Percentiles rank a stretch among this genome's conserved stretches.
Conservation (phyloP, 2,329 filamentous ascomycete genomes). For the Ilyonectria mors-panacis region DNA sequence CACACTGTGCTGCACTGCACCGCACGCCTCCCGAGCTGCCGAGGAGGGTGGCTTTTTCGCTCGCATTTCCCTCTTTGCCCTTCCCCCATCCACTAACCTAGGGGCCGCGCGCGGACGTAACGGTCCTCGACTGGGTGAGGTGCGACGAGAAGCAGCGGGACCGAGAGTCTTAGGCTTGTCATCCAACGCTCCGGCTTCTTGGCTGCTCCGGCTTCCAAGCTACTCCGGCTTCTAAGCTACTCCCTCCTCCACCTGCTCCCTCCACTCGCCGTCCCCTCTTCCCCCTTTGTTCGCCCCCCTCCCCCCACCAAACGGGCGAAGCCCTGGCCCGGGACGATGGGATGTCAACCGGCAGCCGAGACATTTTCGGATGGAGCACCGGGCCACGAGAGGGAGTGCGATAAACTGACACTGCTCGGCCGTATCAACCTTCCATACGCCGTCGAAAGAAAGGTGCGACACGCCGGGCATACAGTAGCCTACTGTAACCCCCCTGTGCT, state of each 20-base stretch:
- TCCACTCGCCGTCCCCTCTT: not conserved
- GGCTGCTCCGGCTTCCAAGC: not conserved
- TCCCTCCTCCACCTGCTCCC: not conserved
- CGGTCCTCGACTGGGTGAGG: not conserved
- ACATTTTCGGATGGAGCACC: constrained; percentile 19
- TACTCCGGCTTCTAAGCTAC: not conserved
- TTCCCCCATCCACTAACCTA: not conserved
- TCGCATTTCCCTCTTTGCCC: not conserved
- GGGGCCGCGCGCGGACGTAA: not conserved
- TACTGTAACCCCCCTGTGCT: not conserved
- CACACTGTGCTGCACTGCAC: not conserved
- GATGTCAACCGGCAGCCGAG: constrained; percentile 30
- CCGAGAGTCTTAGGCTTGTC: not conserved
- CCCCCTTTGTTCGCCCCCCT: constrained; percentile 3
- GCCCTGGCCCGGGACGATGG: constrained; percentile 6
- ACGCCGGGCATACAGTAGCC: constrained; percentile 14
- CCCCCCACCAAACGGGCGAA: constrained; percentile 8
- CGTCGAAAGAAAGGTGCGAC: constrained; percentile 16
- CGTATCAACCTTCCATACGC: not conserved
- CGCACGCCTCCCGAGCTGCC: not conserved
- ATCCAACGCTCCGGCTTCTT: not conserved
- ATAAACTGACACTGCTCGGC: constrained; percentile 2
- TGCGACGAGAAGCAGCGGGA: constrained; percentile 4
- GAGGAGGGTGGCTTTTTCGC: not conserved
- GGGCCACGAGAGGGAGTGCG: constrained; percentile 7